Conservation (phyloP, 1,284 basidiomycete species). For the Trametes pubescens region DNA sequence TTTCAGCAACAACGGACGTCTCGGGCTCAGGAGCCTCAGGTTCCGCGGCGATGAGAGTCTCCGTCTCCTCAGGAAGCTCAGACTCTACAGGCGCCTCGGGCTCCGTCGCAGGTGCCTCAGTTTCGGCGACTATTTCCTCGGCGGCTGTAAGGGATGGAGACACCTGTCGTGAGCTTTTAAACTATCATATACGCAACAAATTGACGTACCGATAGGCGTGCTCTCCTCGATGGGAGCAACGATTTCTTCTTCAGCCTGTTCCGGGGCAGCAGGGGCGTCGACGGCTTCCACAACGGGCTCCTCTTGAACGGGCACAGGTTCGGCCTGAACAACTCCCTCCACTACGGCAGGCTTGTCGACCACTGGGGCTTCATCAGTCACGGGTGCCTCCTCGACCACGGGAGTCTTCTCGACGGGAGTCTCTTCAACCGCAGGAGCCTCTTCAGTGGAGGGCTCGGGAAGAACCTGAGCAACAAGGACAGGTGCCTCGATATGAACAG, state of each 20-base stretch:
- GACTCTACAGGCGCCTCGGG: not conserved
- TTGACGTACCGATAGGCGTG: slow-evolving; percentile 2
- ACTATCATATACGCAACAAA: no score
- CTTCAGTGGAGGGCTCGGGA: not conserved
- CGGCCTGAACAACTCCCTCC: not conserved
- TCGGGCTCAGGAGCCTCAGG: slow-evolving; percentile 2
- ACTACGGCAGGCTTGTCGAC: not conserved
- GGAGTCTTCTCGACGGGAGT: slow-evolving; percentile 6
- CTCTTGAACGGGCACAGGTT: not conserved
- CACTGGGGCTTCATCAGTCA: not conserved
- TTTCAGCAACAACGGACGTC: not conserved
- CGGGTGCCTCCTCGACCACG: slow-evolving; percentile 2
- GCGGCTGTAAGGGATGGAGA: not conserved
- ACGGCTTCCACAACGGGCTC: slow-evolving; percentile 1
- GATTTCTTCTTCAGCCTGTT: slow-evolving; percentile 2
- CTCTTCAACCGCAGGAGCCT: not conserved
- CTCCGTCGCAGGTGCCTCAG: slow-evolving; percentile 2
- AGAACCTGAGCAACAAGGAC: not conserved
- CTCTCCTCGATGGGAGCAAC: slow-evolving; percentile 5
- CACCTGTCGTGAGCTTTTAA: not conserved
- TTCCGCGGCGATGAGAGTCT: not conserved
- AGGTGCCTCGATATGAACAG: slow-evolving; percentile 7
- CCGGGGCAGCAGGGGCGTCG: not conserved
- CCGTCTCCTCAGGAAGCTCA: no score
- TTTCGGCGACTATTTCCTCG: not conserved